Conservation (phyloP, 2,329 filamentous ascomycete genomes). For the Clarireedia monteithiana region DNA sequence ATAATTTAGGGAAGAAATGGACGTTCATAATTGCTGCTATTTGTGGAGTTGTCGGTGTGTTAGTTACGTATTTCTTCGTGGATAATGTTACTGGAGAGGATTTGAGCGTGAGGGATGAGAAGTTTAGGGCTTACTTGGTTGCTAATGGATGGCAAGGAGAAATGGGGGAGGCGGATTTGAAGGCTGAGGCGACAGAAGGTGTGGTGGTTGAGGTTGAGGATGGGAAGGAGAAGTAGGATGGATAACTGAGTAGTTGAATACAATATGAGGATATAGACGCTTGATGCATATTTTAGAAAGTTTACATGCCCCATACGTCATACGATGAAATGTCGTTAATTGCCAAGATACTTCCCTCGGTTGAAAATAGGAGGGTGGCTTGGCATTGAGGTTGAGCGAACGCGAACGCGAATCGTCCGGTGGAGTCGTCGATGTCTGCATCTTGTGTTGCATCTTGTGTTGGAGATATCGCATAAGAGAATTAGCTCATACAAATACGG, state of each 20-base stretch:
- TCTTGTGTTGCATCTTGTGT: too few species aligned
- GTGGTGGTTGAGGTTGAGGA: not conserved
- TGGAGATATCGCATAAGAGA: too few species aligned
- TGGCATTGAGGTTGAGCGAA: too few species aligned
- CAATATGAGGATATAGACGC: not conserved
- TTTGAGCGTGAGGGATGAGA: constrained; percentile 35
- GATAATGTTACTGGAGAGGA: constrained; percentile 39
- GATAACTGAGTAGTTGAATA: not conserved
- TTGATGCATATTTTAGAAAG: not conserved
- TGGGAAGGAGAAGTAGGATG: not conserved
- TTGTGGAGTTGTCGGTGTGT: constrained; percentile 38
- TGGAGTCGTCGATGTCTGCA: too few species aligned
- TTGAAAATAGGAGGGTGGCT: too few species aligned
- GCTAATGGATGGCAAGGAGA: constrained; percentile 39
- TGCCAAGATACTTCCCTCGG: too few species aligned
- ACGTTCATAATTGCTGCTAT: constrained; percentile 46
- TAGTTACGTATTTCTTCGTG: constrained; percentile 41
- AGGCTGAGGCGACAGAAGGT: constrained; percentile 26
- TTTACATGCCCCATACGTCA: not conserved
- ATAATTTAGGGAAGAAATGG: constrained; percentile 39
- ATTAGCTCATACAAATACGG: too few species aligned
- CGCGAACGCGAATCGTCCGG: too few species aligned
- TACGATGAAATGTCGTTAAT: not conserved
- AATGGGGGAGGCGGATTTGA: constrained; percentile 36
- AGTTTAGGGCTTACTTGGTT: constrained; percentile 37